Base-by-base conservation (phyloP, 257 asterid genomes). In the Salvia rosmarinus region DNA sequence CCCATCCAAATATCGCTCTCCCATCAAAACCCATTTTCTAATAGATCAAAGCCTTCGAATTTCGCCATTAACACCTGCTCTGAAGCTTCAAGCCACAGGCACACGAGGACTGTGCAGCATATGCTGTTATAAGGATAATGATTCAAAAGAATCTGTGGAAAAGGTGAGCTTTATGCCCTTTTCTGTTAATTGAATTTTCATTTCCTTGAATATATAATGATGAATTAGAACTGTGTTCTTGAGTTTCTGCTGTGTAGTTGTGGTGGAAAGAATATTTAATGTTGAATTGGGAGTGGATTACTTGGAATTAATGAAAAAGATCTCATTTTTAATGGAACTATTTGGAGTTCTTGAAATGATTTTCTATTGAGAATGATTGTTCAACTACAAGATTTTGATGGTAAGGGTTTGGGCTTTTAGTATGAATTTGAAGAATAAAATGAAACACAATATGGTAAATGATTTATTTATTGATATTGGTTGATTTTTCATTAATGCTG, bases 121-220 rank as follows among this genome's bases (percentile, higher is more conserved):
- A 20, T 72, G 81, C 72, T 82, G 81, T 69, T 81, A 32, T 79
- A 85, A 85, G 79, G 66, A 81, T 66, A 68, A 68, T 17, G 42
- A 67, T 43, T 47, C 76, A 2, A 70, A 82, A 75, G 84, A 86
- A 17, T 67, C 83, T 51, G 71, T 32, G 49, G 73, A 75, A 74
- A 84, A 86, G 5, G 92, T 86, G 56, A 68, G 78, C 72, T 74
- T 75, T 69, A 12, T 34, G 25, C 58, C n/a, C 16, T 68, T 37
- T 35, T 3, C 55, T 4, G 6, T 40, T 12, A 4, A 12, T 61
- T 72, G 20, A 32, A 9, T 47, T 9, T 9, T 42, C 12, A 11
- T 44, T 56, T 61, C 63, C 20, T 30, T 58, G 13, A 9, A 10
- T n/a, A 54, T 25, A 1, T 12, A 54, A 12, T 9, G 16, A 39